Evolutionary conservation across 768 basidiomycete species (phyloP), one percentile per base, ranked within the genome.

Genomic region (Lactarius deliciosus): DNA sequence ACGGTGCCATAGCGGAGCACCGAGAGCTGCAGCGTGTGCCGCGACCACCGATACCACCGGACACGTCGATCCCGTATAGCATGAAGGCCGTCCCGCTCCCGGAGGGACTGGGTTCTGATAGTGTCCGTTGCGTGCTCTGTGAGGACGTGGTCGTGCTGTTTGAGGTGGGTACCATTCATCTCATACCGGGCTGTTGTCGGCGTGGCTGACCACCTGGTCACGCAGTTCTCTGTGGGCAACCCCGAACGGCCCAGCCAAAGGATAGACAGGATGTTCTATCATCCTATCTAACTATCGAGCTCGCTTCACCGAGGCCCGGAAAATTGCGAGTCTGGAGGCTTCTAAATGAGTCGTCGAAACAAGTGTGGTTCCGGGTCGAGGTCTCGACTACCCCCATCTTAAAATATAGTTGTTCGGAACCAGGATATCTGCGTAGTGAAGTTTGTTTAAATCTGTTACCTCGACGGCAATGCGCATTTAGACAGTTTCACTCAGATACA

Each of bases 131-230:
- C 64, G 20, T 59, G 25, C 34, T 64, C 20, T 47, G 64, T 1
- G 64, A 64, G 57, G 64, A 64, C 50, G 64, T 59, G 18, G 64
- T 64, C 8, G 38, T 60, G 28, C 25, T 59, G 3, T 32, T 60
- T 15, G 38, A 64, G 64, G 64, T 64, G 47, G 36, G 64, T 41
- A 36, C 18, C 56, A 20, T n/a, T 22, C 32, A 30, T 34, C 13
- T 36, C 34, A 25, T 50, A 50, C n/a, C n/a, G 45, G 45, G n/a
- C 4, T 18, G 32, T 56, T 56, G 55, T 34, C 36, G 11, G 36
- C 36, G 11, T 38, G 55, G 30, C 47, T 22, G 50, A 25, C 22
- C 22, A 50, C 32, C 20, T 32, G 20, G 32, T 20, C n/a, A 16
- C 30, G 55, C 55, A 63, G 61, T 43, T 55, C 32, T 41, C 61